Percentiles rank a stretch among this genome's conserved stretches.
Evolutionary conservation across 2,329 filamentous ascomycete species (phyloP).

Genomic region (Pyricularia grisea): DNA sequence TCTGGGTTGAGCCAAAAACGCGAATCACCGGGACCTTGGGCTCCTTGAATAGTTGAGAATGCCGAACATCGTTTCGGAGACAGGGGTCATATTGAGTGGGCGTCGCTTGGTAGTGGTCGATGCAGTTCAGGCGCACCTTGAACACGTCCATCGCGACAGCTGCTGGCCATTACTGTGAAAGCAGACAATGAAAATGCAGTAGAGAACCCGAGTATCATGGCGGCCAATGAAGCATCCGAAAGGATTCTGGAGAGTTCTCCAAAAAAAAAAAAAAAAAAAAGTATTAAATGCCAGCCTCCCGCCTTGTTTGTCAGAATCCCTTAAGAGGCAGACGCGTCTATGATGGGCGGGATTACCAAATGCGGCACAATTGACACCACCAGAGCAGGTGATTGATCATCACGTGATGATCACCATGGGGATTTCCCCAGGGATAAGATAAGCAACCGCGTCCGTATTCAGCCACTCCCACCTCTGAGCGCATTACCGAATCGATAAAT

Average conservation of each 20-base stretch:
- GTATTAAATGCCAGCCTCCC: neutral
- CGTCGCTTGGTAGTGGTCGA: conserved; percentile 84
- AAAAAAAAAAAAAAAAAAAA: too few relatives aligned
- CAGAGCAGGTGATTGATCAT: neutral
- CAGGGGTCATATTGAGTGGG: conserved; percentile 75
- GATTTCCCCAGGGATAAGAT: neutral
- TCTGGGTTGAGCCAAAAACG: conserved; percentile 87
- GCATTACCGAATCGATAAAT: neutral
- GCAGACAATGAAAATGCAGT: neutral
- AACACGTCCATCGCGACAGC: conserved; percentile 55
- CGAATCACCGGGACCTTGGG: conserved; percentile 79
- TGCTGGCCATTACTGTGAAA: neutral
- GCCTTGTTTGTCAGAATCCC: neutral
- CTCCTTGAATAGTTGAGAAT: conserved; percentile 48
- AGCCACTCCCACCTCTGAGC: neutral
- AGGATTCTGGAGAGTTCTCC: neutral
- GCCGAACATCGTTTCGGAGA: conserved; percentile 55
- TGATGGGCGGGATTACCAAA: neutral
- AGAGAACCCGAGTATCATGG: neutral
- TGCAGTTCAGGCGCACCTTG: conserved; percentile 85
- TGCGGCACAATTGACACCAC: neutral
- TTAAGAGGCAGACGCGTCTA: neutral
- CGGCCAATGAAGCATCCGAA: neutral
- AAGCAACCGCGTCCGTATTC: neutral
- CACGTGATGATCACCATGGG: neutral